Base-by-base conservation (phyloP, 345 rosid genomes). In the Cardamine chenopodiifolia region DNA sequence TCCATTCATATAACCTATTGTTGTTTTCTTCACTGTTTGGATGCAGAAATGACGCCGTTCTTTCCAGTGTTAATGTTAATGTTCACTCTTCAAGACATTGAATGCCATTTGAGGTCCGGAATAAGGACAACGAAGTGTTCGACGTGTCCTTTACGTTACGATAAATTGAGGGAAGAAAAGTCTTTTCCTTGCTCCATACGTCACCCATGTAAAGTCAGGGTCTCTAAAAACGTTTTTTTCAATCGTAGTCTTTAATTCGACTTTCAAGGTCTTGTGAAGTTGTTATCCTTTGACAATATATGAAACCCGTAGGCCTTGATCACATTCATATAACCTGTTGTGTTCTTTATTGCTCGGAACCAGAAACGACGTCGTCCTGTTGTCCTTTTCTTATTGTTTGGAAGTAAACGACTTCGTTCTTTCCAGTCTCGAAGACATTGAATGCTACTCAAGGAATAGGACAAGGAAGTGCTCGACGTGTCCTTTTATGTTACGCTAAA, bases 121-220 rank as follows among this genome's bases (percentile, higher is more conserved):
- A 23, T 17, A n/a, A 50, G 9, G 28, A 63, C 26, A 35, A 48
- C 31, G 28, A 34, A 35, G 22, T 35, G 8, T 8, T 15, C n/a
- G 5, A 50, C 68, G 76, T 62, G 50, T 62, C 25, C 12, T 6
- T 37, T 61, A 61, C 40, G 42, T 26, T n/a, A 25, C 15, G 58
- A n/a, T 0, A 2, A 28, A 35, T 5, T 8, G 17, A 63, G 10
- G 37, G 9, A 73, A 54, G 70, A 52, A 52, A 67, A 67, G 25
- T 66, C 40, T 32, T 8, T 56, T 7, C 72, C 59, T 32, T 73
- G 58, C n/a, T 17, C n/a, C 0, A 8, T 44, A 65, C 71, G 71
- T 55, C 48, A 22, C 35, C 57, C 20, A 22, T 9, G 44, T 11
- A 31, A 73, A 66, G 78, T 74, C 78, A 32, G 20, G 63, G 70